Conservation (phyloP, 1,284 basidiomycete species). For the Sphagnurus paluster region DNA sequence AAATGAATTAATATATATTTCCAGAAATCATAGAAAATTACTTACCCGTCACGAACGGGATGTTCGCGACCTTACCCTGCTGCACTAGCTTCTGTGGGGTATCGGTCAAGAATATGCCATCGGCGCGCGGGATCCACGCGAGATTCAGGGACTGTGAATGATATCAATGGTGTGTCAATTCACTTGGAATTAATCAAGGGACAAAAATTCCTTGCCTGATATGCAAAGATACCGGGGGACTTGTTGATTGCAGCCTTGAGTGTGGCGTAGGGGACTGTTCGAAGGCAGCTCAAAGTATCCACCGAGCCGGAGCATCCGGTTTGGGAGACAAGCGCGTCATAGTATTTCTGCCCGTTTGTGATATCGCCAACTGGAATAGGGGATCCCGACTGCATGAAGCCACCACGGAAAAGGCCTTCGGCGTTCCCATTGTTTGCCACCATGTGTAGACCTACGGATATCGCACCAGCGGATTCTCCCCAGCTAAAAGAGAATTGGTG, state of each 20-base stretch:
- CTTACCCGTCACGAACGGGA: slow-evolving; percentile 45
- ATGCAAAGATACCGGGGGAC: slow-evolving; percentile 42
- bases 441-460: slow-evolving; percentile 54
- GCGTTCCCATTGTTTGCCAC: slow-evolving; percentile 48
- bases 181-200: not conserved
- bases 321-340: slow-evolving; percentile 45
- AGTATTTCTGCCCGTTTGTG: slow-evolving; percentile 39
- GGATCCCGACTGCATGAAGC: slow-evolving; percentile 53
- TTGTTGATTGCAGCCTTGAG: slow-evolving; percentile 44
- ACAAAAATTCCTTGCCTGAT: slow-evolving; percentile 34
- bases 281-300: slow-evolving; percentile 51
- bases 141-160: slow-evolving; percentile 35
- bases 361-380: slow-evolving; percentile 44
- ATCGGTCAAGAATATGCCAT: slow-evolving; percentile 48
- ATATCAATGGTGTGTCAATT: not conserved
- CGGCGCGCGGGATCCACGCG: slow-evolving; percentile 51
- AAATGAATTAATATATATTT: not conserved
- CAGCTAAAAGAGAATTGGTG: not conserved
- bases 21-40: not conserved
- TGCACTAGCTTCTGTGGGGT: slow-evolving; percentile 39
- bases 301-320: slow-evolving; percentile 40
- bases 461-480: slow-evolving; percentile 52
- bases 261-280: slow-evolving; percentile 40
- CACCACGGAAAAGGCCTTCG: slow-evolving; percentile 50
- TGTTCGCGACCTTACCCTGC: slow-evolving; percentile 41